Conservation (phyloP, 2,329 filamentous ascomycete genomes). For the Botrytis porri region DNA sequence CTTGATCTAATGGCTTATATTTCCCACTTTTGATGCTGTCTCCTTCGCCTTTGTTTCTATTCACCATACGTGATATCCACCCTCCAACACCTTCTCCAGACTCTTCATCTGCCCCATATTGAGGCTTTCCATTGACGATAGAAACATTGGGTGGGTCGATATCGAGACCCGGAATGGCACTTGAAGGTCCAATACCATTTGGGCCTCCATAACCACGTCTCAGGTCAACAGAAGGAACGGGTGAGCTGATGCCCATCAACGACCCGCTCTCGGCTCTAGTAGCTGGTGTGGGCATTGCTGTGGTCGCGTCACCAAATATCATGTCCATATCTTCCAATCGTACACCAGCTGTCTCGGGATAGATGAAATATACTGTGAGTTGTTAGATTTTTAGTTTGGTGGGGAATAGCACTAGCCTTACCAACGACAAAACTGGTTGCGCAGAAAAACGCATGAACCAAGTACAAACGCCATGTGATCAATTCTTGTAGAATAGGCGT, state of each 20-base stretch:
- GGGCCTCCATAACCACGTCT: conserved; percentile 47
- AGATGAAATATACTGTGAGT: conserved; percentile 86
- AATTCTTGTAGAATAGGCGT: conserved; percentile 88
- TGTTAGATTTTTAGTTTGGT: conserved; percentile 7
- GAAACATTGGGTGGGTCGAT: conserved; percentile 72
- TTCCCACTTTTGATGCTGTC: conserved; percentile 31
- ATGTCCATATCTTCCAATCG: conserved; percentile 95
- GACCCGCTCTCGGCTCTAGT: conserved; percentile 78
- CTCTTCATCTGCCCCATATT: conserved; percentile 38
- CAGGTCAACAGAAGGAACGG: conserved; percentile 72
- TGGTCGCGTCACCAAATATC: conserved; percentile 90
- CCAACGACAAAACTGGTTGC: conserved; percentile 92
- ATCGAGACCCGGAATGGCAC: conserved; percentile 74
- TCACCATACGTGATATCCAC: conserved; percentile 68
- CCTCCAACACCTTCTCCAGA: conserved; percentile 57
- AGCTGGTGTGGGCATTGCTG: conserved; percentile 74
- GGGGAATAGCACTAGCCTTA: conserved; percentile 49
- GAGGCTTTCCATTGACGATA: conserved; percentile 49
- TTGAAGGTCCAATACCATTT: conserved; percentile 53
- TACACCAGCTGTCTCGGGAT: conserved; percentile 94
- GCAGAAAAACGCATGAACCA: conserved; percentile 96
- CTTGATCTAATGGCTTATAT: conserved; percentile 43
- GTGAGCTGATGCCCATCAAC: conserved; percentile 74
- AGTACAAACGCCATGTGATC: conserved; percentile 91
- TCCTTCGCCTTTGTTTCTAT: conserved; percentile 45